Percentiles rank a stretch among this genome's conserved stretches.
Conservation (phyloP, 345 rosid species). For the Eucalyptus dawsonii region DNA sequence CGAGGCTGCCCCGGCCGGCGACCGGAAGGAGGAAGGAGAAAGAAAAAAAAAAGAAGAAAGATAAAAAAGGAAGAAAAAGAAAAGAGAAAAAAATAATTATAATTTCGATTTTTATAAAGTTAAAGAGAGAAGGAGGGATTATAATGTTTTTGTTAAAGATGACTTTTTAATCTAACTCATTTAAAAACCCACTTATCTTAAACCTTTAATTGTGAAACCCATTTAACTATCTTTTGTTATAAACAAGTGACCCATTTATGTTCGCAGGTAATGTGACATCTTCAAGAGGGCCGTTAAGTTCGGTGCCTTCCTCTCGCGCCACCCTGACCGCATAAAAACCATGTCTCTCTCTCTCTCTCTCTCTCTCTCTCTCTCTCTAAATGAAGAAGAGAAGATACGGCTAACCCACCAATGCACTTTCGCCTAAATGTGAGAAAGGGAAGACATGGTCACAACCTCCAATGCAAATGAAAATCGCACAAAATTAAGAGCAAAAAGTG, state of each 20-base stretch:
- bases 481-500: neutral
- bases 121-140: no score
- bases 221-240: no score
- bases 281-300: slow-evolving; percentile 33
- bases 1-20: no score
- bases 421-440: neutral
- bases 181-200: no score
- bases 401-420: neutral
- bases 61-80: no score
- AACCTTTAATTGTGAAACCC: no score
- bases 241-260: neutral
- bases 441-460: neutral
- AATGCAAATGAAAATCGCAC: neutral
- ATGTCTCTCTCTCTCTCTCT: neutral
- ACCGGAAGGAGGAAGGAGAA: no score
- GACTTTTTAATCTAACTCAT: no score
- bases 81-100: no score
- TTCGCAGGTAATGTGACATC: slow-evolving; percentile 25
- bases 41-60: no score
- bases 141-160: no score
- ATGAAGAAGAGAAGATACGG: neutral
- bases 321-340: slow-evolving; percentile 53
- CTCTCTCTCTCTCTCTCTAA: neutral
- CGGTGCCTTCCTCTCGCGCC: slow-evolving; percentile 81
- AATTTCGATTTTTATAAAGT: no score